A percentile compares a stretch with the other conserved stretches of the same genome.
Conservation (phyloP, 1,139 yeast genomes). For the Pichia sp. region DNA sequence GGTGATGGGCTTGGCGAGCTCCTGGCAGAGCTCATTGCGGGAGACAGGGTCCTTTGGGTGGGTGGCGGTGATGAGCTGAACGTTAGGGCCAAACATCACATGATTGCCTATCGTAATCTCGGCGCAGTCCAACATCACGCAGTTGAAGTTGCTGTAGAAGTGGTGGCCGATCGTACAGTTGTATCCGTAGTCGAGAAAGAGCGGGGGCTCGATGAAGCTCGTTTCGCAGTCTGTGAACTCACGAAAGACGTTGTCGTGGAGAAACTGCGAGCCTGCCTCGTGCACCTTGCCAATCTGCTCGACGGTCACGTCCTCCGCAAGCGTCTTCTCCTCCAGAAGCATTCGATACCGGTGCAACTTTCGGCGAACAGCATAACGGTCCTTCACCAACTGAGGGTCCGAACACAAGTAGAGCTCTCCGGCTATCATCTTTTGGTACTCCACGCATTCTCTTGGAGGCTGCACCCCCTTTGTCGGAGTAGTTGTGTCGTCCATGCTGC, state of each 20-base stretch:
- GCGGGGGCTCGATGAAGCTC: not conserved
- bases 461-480: not conserved
- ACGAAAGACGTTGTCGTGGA: not conserved
- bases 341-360: not conserved
- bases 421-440: not conserved
- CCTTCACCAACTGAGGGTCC: not conserved
- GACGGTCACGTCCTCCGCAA: not conserved
- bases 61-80: not conserved
- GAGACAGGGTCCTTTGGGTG: not conserved
- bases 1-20: not conserved
- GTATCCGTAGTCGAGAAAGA: not conserved
- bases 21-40: not conserved
- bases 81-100: not conserved
- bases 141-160: not conserved
- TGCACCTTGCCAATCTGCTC: not conserved
- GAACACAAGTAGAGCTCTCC: not conserved
- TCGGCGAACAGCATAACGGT: not conserved
- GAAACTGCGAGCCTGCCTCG: not conserved
- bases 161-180: not conserved
- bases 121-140: not conserved
- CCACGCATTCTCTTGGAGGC: not conserved
- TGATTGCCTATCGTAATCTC: not conserved
- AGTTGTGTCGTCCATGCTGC: not conserved
- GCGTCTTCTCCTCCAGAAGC: not conserved
- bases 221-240: not conserved